phyloP scores from a whole-genome alignment of 176 grass and related monocot genomes.

The Elaeis guineensis region DNA sequence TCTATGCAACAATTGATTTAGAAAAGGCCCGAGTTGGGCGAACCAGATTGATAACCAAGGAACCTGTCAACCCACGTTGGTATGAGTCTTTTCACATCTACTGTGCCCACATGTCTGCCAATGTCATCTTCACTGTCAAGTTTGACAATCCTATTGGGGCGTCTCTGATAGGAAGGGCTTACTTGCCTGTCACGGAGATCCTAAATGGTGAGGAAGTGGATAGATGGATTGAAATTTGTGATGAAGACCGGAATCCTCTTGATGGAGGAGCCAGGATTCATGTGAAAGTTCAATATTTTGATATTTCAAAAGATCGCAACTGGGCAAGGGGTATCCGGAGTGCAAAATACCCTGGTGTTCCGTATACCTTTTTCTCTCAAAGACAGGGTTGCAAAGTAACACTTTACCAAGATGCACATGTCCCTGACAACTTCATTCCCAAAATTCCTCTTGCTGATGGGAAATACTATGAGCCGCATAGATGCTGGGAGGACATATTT shows the following conservation, averaged over 20 bases:
- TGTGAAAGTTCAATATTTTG: slow-evolving; percentile 53
- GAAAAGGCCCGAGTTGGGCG: slow-evolving; percentile 73
- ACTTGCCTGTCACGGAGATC: slow-evolving; percentile 28
- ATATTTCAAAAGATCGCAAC: slow-evolving; percentile 40
- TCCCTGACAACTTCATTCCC: slow-evolving; percentile 69
- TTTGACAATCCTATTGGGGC: slow-evolving; percentile 56
- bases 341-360: slow-evolving; percentile 52
- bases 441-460: slow-evolving; percentile 67
- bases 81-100: slow-evolving; percentile 93
- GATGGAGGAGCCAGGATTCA: slow-evolving; percentile 42
- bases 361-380: slow-evolving; percentile 88
- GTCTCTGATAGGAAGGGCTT: slow-evolving; percentile 76
- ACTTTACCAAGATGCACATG: slow-evolving; percentile 82
- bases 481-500: slow-evolving; percentile 93
- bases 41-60: slow-evolving; percentile 54
- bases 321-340: slow-evolving; percentile 49
- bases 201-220: slow-evolving; percentile 17
- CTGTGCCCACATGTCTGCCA: slow-evolving; percentile 71
- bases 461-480: slow-evolving; percentile 29
- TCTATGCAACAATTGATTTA: slow-evolving; percentile 82
- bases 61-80: slow-evolving; percentile 84
- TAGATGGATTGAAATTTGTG: slow-evolving; percentile 15
- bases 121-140: slow-evolving; percentile 87
- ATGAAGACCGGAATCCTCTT: slow-evolving; percentile 26
- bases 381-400: slow-evolving; percentile 79